Evolutionary conservation across 805 yeast species (phyloP).

Genomic region (Barnettozyma siamensis): DNA sequence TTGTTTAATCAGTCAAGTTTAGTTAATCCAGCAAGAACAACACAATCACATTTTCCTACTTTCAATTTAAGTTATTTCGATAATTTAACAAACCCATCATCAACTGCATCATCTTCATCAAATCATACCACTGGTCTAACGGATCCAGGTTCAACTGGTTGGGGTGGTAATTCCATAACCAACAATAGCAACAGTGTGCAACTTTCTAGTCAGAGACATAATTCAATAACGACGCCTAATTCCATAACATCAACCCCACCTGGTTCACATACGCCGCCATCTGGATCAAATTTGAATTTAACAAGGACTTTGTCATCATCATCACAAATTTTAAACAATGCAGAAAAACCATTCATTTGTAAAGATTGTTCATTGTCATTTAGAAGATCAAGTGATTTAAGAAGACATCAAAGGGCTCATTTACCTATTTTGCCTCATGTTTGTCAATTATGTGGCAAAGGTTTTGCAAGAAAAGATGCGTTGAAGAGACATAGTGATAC

Average conservation of each 20-base stretch:
- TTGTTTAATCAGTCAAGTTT: constrained; percentile 1
- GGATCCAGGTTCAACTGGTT: neutral
- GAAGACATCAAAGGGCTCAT: constrained; percentile 74
- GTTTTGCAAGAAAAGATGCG: constrained; percentile 81
- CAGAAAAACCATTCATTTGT: constrained; percentile 47
- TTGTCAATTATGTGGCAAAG: constrained; percentile 72
- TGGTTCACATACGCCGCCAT: constrained; percentile 3
- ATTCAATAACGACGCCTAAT: constrained; percentile 4
- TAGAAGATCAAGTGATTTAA: constrained; percentile 62
- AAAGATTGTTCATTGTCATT: constrained; percentile 56
- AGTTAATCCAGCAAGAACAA: constrained; percentile 5
- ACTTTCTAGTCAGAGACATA: neutral
- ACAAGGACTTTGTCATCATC: constrained; percentile 6
- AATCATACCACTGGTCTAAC: neutral
- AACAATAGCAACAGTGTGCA: neutral
- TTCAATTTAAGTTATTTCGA: constrained; percentile 26
- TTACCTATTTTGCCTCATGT: constrained; percentile 66
- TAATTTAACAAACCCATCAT: constrained; percentile 14
- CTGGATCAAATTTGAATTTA: neutral
- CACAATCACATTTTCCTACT: constrained; percentile 19
- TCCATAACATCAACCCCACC: constrained; percentile 3
- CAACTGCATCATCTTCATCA: constrained; percentile 1
- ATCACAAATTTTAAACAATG: constrained; percentile 4
- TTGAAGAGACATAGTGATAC: constrained; percentile 72
- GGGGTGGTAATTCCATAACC: constrained; percentile 1